Conservation (phyloP, 148 eudicot species). For the Fagopyrum homotropicum region DNA sequence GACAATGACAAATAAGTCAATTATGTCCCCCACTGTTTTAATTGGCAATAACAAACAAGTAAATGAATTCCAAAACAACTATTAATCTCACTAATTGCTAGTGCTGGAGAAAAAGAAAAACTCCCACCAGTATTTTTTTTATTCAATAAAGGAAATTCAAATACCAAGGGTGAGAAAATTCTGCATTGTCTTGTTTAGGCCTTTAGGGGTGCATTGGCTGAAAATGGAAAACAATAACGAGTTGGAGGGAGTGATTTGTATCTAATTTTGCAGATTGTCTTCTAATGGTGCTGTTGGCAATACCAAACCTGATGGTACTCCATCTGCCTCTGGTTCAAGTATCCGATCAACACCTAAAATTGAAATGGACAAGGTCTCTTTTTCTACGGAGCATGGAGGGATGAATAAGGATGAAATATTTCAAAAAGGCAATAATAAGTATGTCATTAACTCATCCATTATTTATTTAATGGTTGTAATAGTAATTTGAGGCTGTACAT, state of each 20-base stretch:
- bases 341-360: slow-evolving; percentile 44
- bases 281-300: slow-evolving; percentile 38
- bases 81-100: too few relatives aligned
- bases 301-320: slow-evolving; percentile 47
- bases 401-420: slow-evolving; percentile 50
- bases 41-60: too few relatives aligned
- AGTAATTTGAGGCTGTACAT: not conserved
- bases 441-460: slow-evolving; percentile 21
- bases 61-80: too few relatives aligned
- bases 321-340: slow-evolving; percentile 45
- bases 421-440: slow-evolving; percentile 66
- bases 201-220: not conserved
- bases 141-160: too few relatives aligned
- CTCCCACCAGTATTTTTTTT: too few relatives aligned
- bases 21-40: too few relatives aligned
- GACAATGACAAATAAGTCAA: too few relatives aligned
- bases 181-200: too few relatives aligned
- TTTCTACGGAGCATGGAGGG: slow-evolving; percentile 47
- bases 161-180: too few relatives aligned
- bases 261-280: slow-evolving; percentile 38
- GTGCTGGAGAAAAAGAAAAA: too few relatives aligned
- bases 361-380: slow-evolving; percentile 55
- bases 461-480: slow-evolving; percentile 7
- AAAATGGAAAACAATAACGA: too few relatives aligned
- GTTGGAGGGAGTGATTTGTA: not conserved